Conservation (phyloP, 176 grass and related monocot species). For the Hordeum vulgare region DNA sequence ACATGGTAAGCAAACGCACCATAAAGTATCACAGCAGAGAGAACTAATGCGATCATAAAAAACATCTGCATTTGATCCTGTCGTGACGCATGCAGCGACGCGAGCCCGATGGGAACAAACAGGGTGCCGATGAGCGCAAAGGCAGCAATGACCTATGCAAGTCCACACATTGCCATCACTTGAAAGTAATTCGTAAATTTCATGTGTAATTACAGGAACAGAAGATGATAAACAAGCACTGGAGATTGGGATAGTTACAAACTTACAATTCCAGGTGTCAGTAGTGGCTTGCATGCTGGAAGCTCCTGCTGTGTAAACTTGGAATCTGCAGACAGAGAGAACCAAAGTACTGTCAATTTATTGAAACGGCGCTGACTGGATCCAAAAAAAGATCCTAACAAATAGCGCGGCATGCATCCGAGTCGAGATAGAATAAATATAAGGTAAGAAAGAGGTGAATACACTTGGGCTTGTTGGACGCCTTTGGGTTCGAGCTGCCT, state of each 20-base stretch:
- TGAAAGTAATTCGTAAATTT: not conserved
- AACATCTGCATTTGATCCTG: constrained; percentile 30
- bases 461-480: constrained; percentile 80
- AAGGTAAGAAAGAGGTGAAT: not conserved
- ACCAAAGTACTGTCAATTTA: not conserved
- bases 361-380: not conserved
- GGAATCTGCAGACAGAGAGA: constrained; percentile 38
- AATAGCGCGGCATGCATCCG: not conserved
- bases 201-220: not conserved
- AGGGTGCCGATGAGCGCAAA: constrained; percentile 57
- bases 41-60: not conserved
- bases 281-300: constrained; percentile 87
- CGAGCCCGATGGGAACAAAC: constrained; percentile 72
- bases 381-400: not conserved
- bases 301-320: constrained; percentile 95
- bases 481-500: not conserved
- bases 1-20: constrained; percentile 4
- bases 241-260: not conserved
- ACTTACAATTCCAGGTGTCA: constrained; percentile 91
- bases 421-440: not conserved
- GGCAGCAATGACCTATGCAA: constrained; percentile 53
- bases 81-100: constrained; percentile 47
- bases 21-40: not conserved
- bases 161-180: not conserved
- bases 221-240: not conserved